Evolutionary conservation across 805 yeast genomes (phyloP), one percentile per base, ranked within the genome.

Genomic region (Myxozyma neglecta): DNA sequence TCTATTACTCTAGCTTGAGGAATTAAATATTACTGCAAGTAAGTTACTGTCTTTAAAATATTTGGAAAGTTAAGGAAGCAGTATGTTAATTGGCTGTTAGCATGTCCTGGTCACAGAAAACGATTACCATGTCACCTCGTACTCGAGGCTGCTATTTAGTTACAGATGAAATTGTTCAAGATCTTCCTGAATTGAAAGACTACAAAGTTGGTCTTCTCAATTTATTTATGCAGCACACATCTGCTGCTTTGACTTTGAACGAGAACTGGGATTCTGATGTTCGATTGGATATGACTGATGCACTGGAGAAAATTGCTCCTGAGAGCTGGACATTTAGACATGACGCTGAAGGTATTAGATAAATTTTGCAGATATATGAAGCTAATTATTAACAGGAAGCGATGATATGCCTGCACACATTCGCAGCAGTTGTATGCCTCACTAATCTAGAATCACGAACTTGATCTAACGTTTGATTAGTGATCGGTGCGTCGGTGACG

Each of bases 341-440:
- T 71, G 83, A 81, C 13, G 93, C 87, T 57, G 96, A 89, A 73
- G 96, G 90, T 0, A 80, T 13, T 24, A 24, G 51, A 29, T n/a
- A 32, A 34, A 8, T 3, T 34, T 11, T n/a, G 6, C 2, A 14
- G 9, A 16, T 34, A 18, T 34, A 20, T 45, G 49, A 3, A 6
- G 49, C 16, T 20, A 42, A 9, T 42, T n/a, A 9, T 42, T 9
- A 3, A 7, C 32, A 65, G 70, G 80, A 16, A 70, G 88, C 2
- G 96, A 89, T 71, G 96, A 89, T 71, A 86, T 88, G 91, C 89
- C 93, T 1, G 88, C 92, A 0, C 96, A 89, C 72, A 85, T 85
- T 55, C 85, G 88, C 70, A 79, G 88, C 18, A 74, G 83, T 1
- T 62, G 80, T 72, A 53, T 43, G 70, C 61, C n/a, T 45, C 8